Evolutionary conservation across 2,329 filamentous ascomycete species (phyloP), one percentile per base, ranked within the genome.

Genomic region (Septoria linicola): DNA sequence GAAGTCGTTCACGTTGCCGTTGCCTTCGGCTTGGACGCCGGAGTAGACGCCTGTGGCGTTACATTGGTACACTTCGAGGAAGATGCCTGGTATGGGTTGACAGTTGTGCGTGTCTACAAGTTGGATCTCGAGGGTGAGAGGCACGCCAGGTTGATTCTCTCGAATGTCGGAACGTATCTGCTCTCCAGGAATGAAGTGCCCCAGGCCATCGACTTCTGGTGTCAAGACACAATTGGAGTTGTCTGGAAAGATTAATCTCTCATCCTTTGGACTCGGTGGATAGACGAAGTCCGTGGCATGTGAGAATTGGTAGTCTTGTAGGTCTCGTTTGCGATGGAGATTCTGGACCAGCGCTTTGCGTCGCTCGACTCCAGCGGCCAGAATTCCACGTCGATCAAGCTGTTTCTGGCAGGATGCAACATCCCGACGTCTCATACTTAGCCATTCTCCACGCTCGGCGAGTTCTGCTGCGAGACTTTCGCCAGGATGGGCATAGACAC

Each of bases 31-130:
- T 34, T 49, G 27, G 0, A 57, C 51, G 41, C 73, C 73, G 3
- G 67, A 70, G 63, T 76, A 76, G 11, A 74, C 70, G 25, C 74
- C 73, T 2, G 73, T 73, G 11, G 73, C 57, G 58, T 76, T 76
- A 64, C 68, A 70, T 55, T 48, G 48, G 71, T 73, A 76, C 19
- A 73, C 64, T 51, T 76, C 73, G 3, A 75, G 52, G 49, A 71
- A 68, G 8, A 71, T 64, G 2, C 73, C 62, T 2, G 70, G 63
- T 2, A 76, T 61, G 1, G 71, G 66, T 50, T 70, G 59, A 62
- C 73, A 75, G 21, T 68, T 74, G 20, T 67, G 63, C 23, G 70
- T 66, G 50, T 76, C 67, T 35, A 76, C 67, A 52, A 73, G 67
- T 54, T 76, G 72, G 35, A 73, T 65, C 45, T 76, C 74, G 8